Percentiles rank a stretch among this genome's conserved stretches.
These are phyloP conservation scores for Darksidea phi DNA, from an alignment of 495 filamentous ascomycete genomes.

Conservation along the genomic window DNA sequence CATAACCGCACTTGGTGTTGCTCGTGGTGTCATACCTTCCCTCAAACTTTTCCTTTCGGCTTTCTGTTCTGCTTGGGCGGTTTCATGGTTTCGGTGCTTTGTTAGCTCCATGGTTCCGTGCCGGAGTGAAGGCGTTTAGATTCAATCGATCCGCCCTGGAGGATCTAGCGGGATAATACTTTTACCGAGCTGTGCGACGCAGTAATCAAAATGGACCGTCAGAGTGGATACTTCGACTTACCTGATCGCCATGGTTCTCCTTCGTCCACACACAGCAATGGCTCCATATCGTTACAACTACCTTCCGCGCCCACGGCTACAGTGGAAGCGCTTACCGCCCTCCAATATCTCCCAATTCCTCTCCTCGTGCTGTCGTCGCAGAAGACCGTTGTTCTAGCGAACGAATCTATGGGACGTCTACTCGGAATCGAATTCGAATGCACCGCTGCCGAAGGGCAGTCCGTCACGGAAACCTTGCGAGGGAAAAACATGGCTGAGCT, in stretches of 20 bases:
- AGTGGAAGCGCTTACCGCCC: conserved; percentile 54
- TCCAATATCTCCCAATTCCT: conserved; percentile 69
- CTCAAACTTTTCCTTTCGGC: neutral
- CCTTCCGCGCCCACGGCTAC: conserved; percentile 6
- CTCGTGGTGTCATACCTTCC: neutral
- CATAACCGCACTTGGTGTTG: too few species aligned
- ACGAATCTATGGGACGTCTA: conserved; percentile 67
- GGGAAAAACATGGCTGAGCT: conserved; percentile 60
- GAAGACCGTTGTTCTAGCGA: conserved; percentile 67
- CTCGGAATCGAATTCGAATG: conserved; percentile 49
- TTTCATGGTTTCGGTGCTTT: conserved; percentile 2
- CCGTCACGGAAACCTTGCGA: conserved; percentile 50
- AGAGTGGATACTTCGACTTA: conserved; percentile 20
- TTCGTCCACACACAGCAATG: conserved; percentile 16
- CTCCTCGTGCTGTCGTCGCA: conserved; percentile 59
- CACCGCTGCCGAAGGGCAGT: conserved; percentile 34
- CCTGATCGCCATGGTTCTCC: conserved; percentile 4
- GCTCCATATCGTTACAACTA: conserved; percentile 8
- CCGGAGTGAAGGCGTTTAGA: conserved; percentile 1
- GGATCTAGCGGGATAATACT: too few species aligned
- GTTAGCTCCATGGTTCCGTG: conserved; percentile 1
- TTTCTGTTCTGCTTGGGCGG: neutral
- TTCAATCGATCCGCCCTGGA: too few species aligned
- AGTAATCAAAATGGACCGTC: neutral
- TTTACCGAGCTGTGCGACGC: too few species aligned